Percentiles rank a stretch among this genome's conserved stretches.
These are phyloP conservation scores for Lizanozyma gosingica DNA, from an alignment of 1,139 yeast species.

Conservation along the genomic window DNA sequence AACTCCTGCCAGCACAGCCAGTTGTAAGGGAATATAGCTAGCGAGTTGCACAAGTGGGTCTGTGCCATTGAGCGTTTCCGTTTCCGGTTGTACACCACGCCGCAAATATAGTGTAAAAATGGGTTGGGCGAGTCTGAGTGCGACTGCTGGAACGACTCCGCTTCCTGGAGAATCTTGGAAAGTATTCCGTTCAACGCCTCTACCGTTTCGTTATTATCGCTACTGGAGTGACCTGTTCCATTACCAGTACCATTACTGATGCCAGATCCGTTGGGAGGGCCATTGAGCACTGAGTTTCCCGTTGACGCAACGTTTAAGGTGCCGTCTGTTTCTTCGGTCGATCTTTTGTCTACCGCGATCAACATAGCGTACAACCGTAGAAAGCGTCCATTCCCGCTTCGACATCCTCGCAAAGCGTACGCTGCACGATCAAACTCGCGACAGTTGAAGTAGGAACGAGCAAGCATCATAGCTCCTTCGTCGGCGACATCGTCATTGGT, in stretches of 20 bases:
- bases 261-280: slow-evolving; percentile 5
- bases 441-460: slow-evolving; percentile 69
- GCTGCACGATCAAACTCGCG: slow-evolving; percentile 83
- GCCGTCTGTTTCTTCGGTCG: slow-evolving; percentile 68
- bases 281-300: background rate
- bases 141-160: slow-evolving; percentile 14
- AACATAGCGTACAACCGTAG: slow-evolving; percentile 59
- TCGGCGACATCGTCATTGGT: slow-evolving; percentile 21
- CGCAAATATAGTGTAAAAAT: slow-evolving; percentile 60
- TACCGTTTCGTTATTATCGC: slow-evolving; percentile 10
- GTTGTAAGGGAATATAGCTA: slow-evolving; percentile 64
- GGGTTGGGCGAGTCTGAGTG: slow-evolving; percentile 36
- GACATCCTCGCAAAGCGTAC: slow-evolving; percentile 42
- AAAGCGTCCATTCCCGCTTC: slow-evolving; percentile 51
- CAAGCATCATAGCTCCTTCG: slow-evolving; percentile 43
- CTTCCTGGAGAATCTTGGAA: slow-evolving; percentile 35
- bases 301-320: slow-evolving; percentile 25
- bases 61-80: slow-evolving; percentile 56
- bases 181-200: slow-evolving; percentile 17
- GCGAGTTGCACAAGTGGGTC: slow-evolving; percentile 46
- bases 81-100: slow-evolving; percentile 56
- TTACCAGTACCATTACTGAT: background rate
- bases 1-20: slow-evolving; percentile 95
- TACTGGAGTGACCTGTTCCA: background rate
- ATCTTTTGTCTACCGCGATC: slow-evolving; percentile 65